A percentile compares a stretch with the other conserved stretches of the same genome.
Conservation (phyloP, 768 basidiomycete genomes). For the Russula olivacea region DNA sequence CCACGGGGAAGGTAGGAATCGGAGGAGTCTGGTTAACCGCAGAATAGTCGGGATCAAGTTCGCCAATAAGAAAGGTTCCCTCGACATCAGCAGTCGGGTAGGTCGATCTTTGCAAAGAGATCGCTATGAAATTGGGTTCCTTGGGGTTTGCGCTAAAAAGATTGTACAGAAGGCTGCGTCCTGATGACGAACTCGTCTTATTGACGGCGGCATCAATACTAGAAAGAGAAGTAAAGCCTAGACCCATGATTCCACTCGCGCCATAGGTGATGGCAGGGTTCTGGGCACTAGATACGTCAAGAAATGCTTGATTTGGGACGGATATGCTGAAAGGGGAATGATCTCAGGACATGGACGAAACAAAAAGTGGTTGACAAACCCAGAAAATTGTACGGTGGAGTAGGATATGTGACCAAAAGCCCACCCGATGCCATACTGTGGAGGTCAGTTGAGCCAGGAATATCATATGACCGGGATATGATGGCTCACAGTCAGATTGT, state of each 20-base stretch:
- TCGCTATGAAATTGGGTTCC: conserved; percentile 77
- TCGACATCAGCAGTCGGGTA: conserved; percentile 49
- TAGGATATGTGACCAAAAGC: conserved; percentile 60
- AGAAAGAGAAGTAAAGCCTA: conserved; percentile 76
- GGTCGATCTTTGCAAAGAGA: conserved; percentile 59
- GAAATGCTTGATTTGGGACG: conserved; percentile 62
- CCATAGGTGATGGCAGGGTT: conserved; percentile 73
- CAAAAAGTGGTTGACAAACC: conserved; percentile 39
- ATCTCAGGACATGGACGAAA: neutral
- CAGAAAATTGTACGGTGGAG: conserved; percentile 61
- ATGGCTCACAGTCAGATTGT: conserved; percentile 22
- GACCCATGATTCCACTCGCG: conserved; percentile 64
- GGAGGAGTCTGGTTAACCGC: conserved; percentile 49
- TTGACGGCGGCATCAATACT: conserved; percentile 60
- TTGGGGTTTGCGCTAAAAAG: conserved; percentile 60
- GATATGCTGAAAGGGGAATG: conserved; percentile 41
- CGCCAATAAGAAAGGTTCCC: conserved; percentile 72
- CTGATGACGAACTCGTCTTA: conserved; percentile 49
- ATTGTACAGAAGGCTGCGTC: conserved; percentile 70
- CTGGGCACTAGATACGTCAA: conserved; percentile 55
- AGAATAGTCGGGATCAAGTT: conserved; percentile 58
- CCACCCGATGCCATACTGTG: conserved; percentile 78
- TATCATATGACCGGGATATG: neutral
- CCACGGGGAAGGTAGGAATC: conserved; percentile 70
- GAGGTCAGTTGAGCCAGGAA: neutral